A percentile compares a stretch with the other conserved stretches of the same genome.
phyloP scores from a whole-genome alignment of 352 stramenopile genomes.

The Phytophthora pinifolia region DNA sequence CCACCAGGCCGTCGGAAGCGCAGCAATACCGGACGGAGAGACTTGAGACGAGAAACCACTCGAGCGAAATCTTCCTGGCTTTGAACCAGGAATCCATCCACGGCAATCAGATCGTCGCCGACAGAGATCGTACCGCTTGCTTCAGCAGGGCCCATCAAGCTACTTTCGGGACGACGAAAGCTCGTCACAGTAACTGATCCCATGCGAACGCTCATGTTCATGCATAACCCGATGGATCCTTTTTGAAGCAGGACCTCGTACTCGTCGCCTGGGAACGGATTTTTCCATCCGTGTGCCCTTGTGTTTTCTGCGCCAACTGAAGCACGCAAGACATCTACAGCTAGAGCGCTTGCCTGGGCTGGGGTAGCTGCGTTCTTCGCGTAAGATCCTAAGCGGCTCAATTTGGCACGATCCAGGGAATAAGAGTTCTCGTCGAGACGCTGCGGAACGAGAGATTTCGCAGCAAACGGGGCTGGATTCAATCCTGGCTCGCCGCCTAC shows the following conservation, averaged over 20 bases:
- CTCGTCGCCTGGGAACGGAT: constrained; percentile 65
- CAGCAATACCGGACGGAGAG: constrained; percentile 68
- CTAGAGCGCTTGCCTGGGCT: constrained; percentile 65
- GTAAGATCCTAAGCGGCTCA: constrained; percentile 51
- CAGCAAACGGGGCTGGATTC: constrained; percentile 57
- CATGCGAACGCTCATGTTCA: constrained; percentile 89
- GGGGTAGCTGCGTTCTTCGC: constrained; percentile 64
- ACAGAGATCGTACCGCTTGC: constrained; percentile 77
- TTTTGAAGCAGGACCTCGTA: constrained; percentile 89
- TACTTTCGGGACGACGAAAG: constrained; percentile 73
- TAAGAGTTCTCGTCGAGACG: constrained; percentile 66
- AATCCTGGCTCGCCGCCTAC: constrained; percentile 40
- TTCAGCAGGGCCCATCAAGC: constrained; percentile 79
- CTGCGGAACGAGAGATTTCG: constrained; percentile 58
- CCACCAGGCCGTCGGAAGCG: constrained; percentile 71
- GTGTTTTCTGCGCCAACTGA: constrained; percentile 41
- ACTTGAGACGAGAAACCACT: constrained; percentile 84
- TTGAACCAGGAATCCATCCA: constrained; percentile 80
- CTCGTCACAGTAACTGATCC: constrained; percentile 82
- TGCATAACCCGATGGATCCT: constrained; percentile 83
- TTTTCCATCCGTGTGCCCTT: constrained; percentile 65
- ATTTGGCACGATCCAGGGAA: constrained; percentile 44
- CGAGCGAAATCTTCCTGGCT: constrained; percentile 81
- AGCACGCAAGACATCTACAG: constrained; percentile 66
- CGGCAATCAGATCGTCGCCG: constrained; percentile 77